Evolutionary conservation across 768 basidiomycete genomes (phyloP).

Genomic region (Leccinum truebloodii): DNA sequence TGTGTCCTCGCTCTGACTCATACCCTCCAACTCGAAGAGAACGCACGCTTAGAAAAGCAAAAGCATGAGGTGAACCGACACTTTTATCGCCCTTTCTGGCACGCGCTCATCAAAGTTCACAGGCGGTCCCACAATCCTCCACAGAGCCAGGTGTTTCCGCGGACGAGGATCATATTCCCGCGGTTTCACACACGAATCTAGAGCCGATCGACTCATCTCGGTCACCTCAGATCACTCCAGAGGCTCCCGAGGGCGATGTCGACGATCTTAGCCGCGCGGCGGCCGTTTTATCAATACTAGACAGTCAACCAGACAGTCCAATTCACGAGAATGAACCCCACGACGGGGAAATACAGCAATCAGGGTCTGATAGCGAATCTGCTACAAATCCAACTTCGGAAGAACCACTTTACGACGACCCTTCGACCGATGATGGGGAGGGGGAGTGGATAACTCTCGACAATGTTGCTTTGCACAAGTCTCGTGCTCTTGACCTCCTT

Average conservation of each 20-base stretch:
- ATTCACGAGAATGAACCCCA: conserved; percentile 34
- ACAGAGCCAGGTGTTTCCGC: not conserved
- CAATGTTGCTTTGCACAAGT: conserved; percentile 86
- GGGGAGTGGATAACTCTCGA: conserved; percentile 97
- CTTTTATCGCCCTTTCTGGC: not conserved
- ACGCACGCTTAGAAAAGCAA: conserved; percentile 25
- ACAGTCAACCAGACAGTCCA: conserved; percentile 9
- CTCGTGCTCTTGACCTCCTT: conserved; percentile 79
- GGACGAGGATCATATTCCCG: conserved; percentile 6
- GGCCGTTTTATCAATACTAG: conserved; percentile 15
- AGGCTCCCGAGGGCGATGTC: not conserved
- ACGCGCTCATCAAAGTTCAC: not conserved
- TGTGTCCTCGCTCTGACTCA: conserved; percentile 89
- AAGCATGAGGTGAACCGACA: conserved; percentile 32
- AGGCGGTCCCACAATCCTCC: conserved; percentile 10
- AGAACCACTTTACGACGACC: conserved; percentile 65
- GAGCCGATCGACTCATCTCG: conserved; percentile 4
- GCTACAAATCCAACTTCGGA: conserved; percentile 15
- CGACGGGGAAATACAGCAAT: conserved; percentile 31
- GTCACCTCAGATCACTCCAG: not conserved
- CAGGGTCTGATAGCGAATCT: conserved; percentile 3
- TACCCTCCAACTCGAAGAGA: conserved; percentile 62
- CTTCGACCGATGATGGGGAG: conserved; percentile 75
- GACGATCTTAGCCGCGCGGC: conserved; percentile 15
- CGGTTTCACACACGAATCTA: conserved; percentile 1